These are phyloP conservation scores for Russula sp. DNA, from an alignment of 768 basidiomycete genomes.

Conservation along the genomic window DNA sequence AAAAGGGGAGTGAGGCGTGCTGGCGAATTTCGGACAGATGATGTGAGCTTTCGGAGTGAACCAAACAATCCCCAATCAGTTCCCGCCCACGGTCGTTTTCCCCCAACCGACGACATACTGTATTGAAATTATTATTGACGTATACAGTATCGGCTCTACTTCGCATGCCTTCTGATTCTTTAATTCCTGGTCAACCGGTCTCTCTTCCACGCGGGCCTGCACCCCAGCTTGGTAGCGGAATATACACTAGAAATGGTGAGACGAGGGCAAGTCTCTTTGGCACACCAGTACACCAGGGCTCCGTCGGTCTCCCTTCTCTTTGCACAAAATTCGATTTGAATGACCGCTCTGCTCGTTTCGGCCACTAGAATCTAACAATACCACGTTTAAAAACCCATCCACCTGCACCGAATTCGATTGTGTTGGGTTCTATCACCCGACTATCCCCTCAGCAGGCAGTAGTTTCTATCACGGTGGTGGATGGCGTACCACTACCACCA, in stretches of 20 bases:
- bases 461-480: slow-evolving; percentile 79
- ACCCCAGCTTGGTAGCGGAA: slow-evolving; percentile 55
- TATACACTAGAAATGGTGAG: slow-evolving; percentile 56
- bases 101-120: not conserved
- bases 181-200: slow-evolving; percentile 79
- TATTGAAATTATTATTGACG: not conserved
- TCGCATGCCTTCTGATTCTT: slow-evolving; percentile 29
- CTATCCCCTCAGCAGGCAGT: slow-evolving; percentile 79
- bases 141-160: not conserved
- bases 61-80: slow-evolving; percentile 21
- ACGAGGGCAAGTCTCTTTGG: slow-evolving; percentile 69
- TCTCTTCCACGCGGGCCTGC: slow-evolving; percentile 45
- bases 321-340: slow-evolving; percentile 21
- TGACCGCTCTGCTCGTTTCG: slow-evolving; percentile 13
- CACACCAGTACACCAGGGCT: slow-evolving; percentile 48
- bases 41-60: slow-evolving; percentile 22
- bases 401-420: slow-evolving; percentile 64
- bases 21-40: slow-evolving; percentile 18
- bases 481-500: slow-evolving; percentile 70
- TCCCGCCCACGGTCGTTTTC: not conserved
- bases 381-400: slow-evolving; percentile 63
- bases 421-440: slow-evolving; percentile 77
- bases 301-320: slow-evolving; percentile 48
- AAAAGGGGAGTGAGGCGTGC: slow-evolving; percentile 18
- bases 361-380: slow-evolving; percentile 49